Evolutionary conservation across 2,329 filamentous ascomycete genomes (phyloP).

Genomic region (Acephala macrosclerotiorum): DNA sequence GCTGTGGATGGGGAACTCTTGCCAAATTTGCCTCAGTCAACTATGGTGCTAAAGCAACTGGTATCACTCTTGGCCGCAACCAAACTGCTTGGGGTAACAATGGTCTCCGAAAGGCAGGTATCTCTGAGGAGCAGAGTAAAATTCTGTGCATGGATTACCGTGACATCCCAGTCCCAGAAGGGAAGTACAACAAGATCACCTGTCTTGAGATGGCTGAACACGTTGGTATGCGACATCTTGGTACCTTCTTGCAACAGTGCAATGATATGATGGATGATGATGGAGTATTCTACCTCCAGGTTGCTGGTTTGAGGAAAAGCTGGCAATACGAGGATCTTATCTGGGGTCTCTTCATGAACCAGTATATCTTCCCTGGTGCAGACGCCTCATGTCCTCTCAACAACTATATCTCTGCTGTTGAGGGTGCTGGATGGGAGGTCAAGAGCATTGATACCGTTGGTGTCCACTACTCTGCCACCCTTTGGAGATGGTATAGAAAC

Average conservation of each 20-base stretch:
- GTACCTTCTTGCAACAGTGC: constrained; percentile 82
- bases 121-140: constrained; percentile 86
- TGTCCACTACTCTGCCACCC: constrained; percentile 94
- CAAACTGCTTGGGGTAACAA: constrained; percentile 97
- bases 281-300: constrained; percentile 94
- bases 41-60: constrained; percentile 83
- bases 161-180: constrained; percentile 82
- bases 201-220: constrained; percentile 99
- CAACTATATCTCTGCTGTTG: constrained; percentile 84
- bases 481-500: constrained; percentile 99
- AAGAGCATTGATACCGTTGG: constrained; percentile 93
- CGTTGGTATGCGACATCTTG: constrained; percentile 91
- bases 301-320: constrained; percentile 88
- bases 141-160: constrained; percentile 98
- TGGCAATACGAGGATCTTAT: constrained; percentile 99
- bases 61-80: constrained; percentile 93
- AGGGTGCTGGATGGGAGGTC: constrained; percentile 88
- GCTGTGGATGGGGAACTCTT: constrained; percentile 97
- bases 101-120: constrained; percentile 81
- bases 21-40: constrained; percentile 91
- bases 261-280: constrained; percentile 97
- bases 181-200: constrained; percentile 92
- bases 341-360: constrained; percentile 99
- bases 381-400: constrained; percentile 94
- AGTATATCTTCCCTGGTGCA: constrained; percentile 97